Evolutionary conservation across 148 eudicot species (phyloP), one percentile per base, ranked within the genome.

Genomic region (Amaranthus palmeri): DNA sequence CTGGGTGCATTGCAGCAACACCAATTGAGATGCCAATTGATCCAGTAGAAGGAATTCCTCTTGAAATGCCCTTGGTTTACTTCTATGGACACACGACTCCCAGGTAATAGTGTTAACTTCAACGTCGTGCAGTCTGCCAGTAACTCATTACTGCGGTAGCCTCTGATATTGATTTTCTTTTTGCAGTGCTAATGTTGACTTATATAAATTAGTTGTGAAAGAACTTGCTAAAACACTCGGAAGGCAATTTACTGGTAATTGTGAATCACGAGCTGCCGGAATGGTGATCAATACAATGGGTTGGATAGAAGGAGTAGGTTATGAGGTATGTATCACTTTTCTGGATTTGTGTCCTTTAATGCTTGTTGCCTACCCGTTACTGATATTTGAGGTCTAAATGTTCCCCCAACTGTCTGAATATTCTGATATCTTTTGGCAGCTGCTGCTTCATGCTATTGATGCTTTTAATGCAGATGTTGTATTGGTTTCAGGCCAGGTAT

Each of bases 261-360:
- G 77, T 42, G 96, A 95, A 62, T 95, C 98, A 74, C 84, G 96
- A 76, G 97, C 98, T 71, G 86, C 97, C 8, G 98, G 97, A 79
- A 88, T 95, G 98, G 97, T 95, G 48, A 86, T 95, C 73, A 95
- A 95, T 84, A 95, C 98, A 74, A 95, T 95, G 98, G 98, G 98
- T 71, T 95, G 97, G 96, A 87, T 88, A 67, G 98, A 95, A 69
- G 96, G 93, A 77, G 82, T 84, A 60, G 98, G 97, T 69, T 91
- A 95, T 81, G 96, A 91, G 88, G 97, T 91, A 69, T 43, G 18
- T n/a, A 46, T 18, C 8, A 41, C 58, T 41, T 8, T 3, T 69
- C 68, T 53, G 44, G 14, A 58, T 45, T 12, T 53, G 12, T 48
- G 54, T 72, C 13, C 36, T 25, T 72, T 48, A 43, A n/a, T 65